Evolutionary conservation across 164 flowering plant genomes (phyloP), one percentile per base, ranked within the genome.

Genomic region (Nymphaea colorata): DNA sequence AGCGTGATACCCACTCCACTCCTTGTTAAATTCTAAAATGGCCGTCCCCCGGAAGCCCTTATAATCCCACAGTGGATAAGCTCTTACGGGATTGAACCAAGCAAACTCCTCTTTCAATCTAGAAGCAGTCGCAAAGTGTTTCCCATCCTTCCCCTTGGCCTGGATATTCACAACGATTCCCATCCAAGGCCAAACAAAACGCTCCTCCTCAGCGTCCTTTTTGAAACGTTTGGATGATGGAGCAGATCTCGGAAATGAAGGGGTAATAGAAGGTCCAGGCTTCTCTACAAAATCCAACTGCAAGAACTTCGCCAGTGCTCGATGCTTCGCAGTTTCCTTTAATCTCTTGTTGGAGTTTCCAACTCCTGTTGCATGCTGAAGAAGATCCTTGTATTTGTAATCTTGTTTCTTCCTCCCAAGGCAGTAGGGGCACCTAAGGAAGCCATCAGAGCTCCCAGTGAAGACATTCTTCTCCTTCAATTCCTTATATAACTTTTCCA

Each of bases 331-430:
- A 74, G 82, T 88, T 36, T 85, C 85, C 72, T 81, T 84, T 5
- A 70, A 67, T n/a, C 75, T 83, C 73, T 89, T 81, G 79, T 83
- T 89, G 3, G 79, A 62, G 6, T 96, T 84, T 59, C 89, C 81
- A 69, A 90, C 82, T 6, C 85, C 90, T 73, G 83, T 69, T 25
- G 99, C 94, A 79, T 91, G 99, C 71, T 91, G 96, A 47, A 90
- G 76, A 63, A 94, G 80, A 2, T 94, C 98, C 70, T 81, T 87
- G 64, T 83, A 81, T 1, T 41, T 70, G 62, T 72, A 90, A 63
- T 82, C 85, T 43, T 73, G 72, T 71, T 85, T 88, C 67, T 72
- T 86, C 75, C 87, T 92, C 65, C 82, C 85, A 17, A 80, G 76
- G 67, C 99, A 94, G 73, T 73, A 94, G 2, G 96, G 99, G 68